Conservation (phyloP, 805 yeast genomes). For the Spathaspora gorwiae region DNA sequence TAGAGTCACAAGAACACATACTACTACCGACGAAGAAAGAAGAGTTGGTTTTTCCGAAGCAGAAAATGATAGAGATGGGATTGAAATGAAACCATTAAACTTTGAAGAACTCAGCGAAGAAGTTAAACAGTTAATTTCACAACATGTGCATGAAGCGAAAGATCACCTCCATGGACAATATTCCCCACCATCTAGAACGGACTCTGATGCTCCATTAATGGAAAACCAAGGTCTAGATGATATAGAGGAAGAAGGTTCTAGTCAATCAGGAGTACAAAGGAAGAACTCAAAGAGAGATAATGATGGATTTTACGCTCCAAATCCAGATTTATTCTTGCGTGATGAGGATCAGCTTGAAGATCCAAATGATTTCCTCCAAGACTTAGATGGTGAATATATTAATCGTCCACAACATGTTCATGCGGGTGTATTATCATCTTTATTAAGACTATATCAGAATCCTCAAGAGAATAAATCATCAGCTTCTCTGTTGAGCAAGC, state of each 20-base stretch:
- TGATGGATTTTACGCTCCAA: constrained; percentile 30
- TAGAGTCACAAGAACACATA: constrained; percentile 3
- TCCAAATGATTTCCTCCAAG: constrained; percentile 24
- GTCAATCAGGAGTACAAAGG: background rate
- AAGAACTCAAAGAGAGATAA: constrained; percentile 1
- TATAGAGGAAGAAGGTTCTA: background rate
- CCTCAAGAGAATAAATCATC: constrained; percentile 25
- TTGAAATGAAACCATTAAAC: constrained; percentile 43
- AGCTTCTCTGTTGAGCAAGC: constrained; percentile 14
- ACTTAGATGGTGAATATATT: constrained; percentile 31
- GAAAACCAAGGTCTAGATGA: constrained; percentile 3
- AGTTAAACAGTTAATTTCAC: constrained; percentile 50
- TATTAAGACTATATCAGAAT: constrained; percentile 65
- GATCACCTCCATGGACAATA: constrained; percentile 1
- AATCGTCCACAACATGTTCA: constrained; percentile 54
- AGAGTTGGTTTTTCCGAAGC: constrained; percentile 16
- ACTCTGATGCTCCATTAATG: background rate
- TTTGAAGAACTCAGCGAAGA: constrained; percentile 43
- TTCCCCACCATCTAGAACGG: constrained; percentile 5
- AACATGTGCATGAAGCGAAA: constrained; percentile 37
- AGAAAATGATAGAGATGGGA: constrained; percentile 19
- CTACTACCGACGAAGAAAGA: constrained; percentile 35
- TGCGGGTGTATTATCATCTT: constrained; percentile 81
- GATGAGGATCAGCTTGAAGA: constrained; percentile 13
- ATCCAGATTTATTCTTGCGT: constrained; percentile 29